Evolutionary conservation across 805 yeast genomes (phyloP).

Genomic region (Yamadazyma kitorensis): DNA sequence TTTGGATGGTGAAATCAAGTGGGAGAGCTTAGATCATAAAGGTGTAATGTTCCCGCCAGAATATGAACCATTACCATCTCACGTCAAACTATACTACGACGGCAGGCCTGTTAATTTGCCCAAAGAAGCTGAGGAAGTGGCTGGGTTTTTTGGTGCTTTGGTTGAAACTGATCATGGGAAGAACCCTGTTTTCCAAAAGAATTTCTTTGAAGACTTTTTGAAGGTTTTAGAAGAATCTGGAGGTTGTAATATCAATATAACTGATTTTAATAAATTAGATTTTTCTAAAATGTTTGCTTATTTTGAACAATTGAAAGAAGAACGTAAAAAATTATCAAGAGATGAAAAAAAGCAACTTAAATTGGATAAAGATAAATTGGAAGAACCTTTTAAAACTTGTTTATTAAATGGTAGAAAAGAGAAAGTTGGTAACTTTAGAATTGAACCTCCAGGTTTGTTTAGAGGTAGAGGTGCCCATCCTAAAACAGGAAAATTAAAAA

Average conservation of each 20-base stretch:
- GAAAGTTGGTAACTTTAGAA: slow-evolving; percentile 88
- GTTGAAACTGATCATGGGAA: slow-evolving; percentile 84
- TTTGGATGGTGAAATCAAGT: slow-evolving; percentile 70
- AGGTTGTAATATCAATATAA: slow-evolving; percentile 49
- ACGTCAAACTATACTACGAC: slow-evolving; percentile 72
- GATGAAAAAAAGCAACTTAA: slow-evolving; percentile 76
- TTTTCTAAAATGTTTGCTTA: slow-evolving; percentile 70
- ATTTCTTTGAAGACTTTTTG: slow-evolving; percentile 79
- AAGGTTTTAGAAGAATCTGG: slow-evolving; percentile 67
- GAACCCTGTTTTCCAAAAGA: slow-evolving; percentile 81
- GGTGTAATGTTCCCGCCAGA: slow-evolving; percentile 95
- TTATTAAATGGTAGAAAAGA: slow-evolving; percentile 82
- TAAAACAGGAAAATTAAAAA: slow-evolving; percentile 86
- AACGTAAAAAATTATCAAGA: slow-evolving; percentile 62
- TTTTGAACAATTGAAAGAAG: slow-evolving; percentile 67
- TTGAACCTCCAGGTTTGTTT: slow-evolving; percentile 95
- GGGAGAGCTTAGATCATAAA: slow-evolving; percentile 83
- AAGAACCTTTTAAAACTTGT: slow-evolving; percentile 81
- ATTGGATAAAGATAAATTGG: slow-evolving; percentile 68
- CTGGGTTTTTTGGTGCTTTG: slow-evolving; percentile 91
- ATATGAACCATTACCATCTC: slow-evolving; percentile 79
- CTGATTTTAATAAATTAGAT: slow-evolving; percentile 71
- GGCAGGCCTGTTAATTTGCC: slow-evolving; percentile 76
- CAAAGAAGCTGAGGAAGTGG: slow-evolving; percentile 88
- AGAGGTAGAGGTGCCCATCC: slow-evolving; percentile 98